Evolutionary conservation across 2,329 filamentous ascomycete genomes (phyloP).

Genomic region (Xylariaceae sp.): DNA sequence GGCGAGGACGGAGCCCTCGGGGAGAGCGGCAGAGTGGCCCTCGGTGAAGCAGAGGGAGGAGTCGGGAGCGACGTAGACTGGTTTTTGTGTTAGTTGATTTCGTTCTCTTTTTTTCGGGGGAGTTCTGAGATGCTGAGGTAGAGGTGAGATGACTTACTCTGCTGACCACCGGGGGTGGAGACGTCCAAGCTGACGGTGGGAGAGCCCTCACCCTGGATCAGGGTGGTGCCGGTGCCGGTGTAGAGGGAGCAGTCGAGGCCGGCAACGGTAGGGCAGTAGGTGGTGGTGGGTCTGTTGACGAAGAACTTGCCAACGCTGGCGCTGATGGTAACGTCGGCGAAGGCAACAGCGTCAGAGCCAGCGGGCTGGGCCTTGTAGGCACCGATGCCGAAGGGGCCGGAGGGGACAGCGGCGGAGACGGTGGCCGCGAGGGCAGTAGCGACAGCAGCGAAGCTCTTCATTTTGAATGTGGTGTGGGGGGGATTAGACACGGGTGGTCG

Average conservation of each 20-base stretch:
- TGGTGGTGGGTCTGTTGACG: background rate
- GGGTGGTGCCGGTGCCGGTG: background rate
- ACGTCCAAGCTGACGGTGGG: background rate
- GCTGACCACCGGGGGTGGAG: background rate
- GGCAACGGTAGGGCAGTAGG: background rate
- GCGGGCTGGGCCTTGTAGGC: background rate
- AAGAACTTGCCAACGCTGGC: background rate
- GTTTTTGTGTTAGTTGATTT: background rate
- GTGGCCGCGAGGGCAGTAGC: background rate
- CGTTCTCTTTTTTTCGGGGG: too few relatives aligned
- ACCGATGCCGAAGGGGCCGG: background rate
- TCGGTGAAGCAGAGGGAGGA: background rate
- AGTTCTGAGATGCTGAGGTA: background rate
- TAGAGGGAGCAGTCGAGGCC: background rate
- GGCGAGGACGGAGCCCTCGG: background rate
- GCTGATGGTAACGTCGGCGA: background rate
- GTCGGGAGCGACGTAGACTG: background rate
- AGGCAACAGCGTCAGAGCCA: background rate
- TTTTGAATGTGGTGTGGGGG: background rate
- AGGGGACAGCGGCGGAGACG: background rate
- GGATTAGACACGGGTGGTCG: background rate
- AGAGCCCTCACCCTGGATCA: background rate
- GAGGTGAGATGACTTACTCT: background rate
- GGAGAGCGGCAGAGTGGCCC: background rate
- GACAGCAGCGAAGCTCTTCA: background rate